Base-by-base conservation (phyloP, 2,329 filamentous ascomycete species). In the Celoporthe dispersa region DNA sequence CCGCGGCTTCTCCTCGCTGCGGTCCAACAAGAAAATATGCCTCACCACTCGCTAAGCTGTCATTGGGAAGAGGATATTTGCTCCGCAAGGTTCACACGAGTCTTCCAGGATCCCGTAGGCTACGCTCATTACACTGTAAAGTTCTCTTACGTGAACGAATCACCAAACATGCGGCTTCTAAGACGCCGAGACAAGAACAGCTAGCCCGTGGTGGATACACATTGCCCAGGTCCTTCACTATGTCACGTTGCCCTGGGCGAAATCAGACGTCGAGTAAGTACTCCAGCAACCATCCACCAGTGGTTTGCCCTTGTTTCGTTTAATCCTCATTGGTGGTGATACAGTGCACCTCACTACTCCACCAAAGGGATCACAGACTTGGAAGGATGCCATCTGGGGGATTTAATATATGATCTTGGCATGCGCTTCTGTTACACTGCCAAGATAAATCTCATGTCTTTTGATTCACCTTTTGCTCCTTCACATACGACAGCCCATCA, bases 401-500 rank as follows among this genome's bases (percentile, higher is more conserved):
- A 19, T 16, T 25, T 57, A 19, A 3, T 57, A 57, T 57, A 57
- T 57, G 28, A 57, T 57, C 53, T 57, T 57, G 53, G 53, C 53
- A 57, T 19, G 2, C 6, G 12, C 53, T 31, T 31, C 25, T 57
- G 53, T 57, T 33, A 31, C 53, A 57, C 25, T 57, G 53, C 53
- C 53, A 57, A 57, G 53, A 57, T 31, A 33, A 31, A 57, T 57
- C 53, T 57, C 25, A 12, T 57, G 28, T 57, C 25, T 16, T 57
- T 28, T 3, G 6, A 31, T 14, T 31, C 53, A 16, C 11, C 53
- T 31, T 57, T 57, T 19, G 16, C 53, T 19, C 53, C 14, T 57
- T 57, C 53, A 31, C 25, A 16, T 19, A 57, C 14, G 14, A 57
- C 14, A 31, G 28, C 19, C 14, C 28, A 57, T 57, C 28, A 31